Evolutionary conservation across 148 eudicot genomes (phyloP), one percentile per base, ranked within the genome.

Genomic region (Dysphania ambrosioides): DNA sequence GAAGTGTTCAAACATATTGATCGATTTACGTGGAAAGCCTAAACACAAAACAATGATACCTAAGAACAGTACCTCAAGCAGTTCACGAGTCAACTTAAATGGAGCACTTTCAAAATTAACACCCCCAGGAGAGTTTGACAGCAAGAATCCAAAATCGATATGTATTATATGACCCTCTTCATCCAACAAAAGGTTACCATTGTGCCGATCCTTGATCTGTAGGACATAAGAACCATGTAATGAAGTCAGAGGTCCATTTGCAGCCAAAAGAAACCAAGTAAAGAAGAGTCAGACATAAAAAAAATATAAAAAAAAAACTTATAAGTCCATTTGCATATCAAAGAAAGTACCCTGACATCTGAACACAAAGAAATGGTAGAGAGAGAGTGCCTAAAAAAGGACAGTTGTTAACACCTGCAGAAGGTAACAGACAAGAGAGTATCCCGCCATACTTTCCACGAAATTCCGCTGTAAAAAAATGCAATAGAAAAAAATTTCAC

Each of bases 51-150:
- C 67, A 71, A 9, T 9, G 26, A 34, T 6, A 15, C 36, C 61
- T 71, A 21, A 34, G 26, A 71, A 51, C 38, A 80, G 53, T 77
- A 90, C 99, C 99, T 96, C 99, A 66, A 96, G 95, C 83, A 96
- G 99, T 82, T 96, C 99, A 77, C 99, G 91, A 44, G 99, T 96
- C 83, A 96, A 85, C 76, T 96, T 92, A 79, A 96, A 96, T 51
- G 99, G 99, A 21, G 99, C 99, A 84, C 99, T 96, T 86, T 96
- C 99, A 84, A 96, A 96, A 87, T 92, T 96, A 55, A 96, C 99
- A 72, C 99, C 99, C 18, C 97, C 99, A 40, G 99, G 99, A 55
- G 99, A 96, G 82, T 96, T 96, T 15, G 99, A 96, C 58, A 96
- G 91, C 99, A 96, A 92, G 85, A 96, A 96, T 16, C 99, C 99